Percentiles rank a stretch among this genome's conserved stretches.
Conservation (phyloP, 2,329 filamentous ascomycete species). For the Pseudocercospora eumusae region DNA sequence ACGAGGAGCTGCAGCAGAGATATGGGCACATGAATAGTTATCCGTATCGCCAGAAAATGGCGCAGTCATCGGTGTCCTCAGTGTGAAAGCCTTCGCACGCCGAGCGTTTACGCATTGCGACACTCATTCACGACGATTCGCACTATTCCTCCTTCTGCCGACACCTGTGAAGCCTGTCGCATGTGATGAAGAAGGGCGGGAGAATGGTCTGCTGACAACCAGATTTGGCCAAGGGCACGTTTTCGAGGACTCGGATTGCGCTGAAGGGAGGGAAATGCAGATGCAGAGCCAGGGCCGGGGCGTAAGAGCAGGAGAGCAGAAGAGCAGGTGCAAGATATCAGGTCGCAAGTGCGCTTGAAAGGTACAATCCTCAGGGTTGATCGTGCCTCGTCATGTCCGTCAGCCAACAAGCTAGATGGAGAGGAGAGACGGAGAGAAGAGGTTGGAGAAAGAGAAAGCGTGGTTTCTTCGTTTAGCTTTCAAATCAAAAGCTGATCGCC, state of each 20-base stretch:
- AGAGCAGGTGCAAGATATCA: not conserved
- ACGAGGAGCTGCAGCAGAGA: conserved; percentile 25
- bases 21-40: conserved; percentile 19
- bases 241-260: not conserved
- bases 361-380: not conserved
- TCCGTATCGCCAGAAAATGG: conserved; percentile 15
- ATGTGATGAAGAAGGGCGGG: not conserved
- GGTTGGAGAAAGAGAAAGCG: not conserved
- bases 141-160: not conserved
- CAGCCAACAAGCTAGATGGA: no score
- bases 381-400: no score
- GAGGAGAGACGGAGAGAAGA: no score
- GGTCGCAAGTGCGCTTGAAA: not conserved
- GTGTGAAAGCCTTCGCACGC: not conserved
- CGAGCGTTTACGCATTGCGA: not conserved
- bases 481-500: no score
- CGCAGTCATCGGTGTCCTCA: conserved; percentile 23
- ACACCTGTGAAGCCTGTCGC: not conserved
- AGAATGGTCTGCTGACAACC: no score
- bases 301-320: not conserved
- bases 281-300: not conserved
- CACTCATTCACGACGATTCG: not conserved
- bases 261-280: not conserved
- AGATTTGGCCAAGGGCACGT: no score
- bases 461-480: not conserved